Base-by-base conservation (phyloP, 371 early-diverging fungal species). In the Mortierella sp. region DNA sequence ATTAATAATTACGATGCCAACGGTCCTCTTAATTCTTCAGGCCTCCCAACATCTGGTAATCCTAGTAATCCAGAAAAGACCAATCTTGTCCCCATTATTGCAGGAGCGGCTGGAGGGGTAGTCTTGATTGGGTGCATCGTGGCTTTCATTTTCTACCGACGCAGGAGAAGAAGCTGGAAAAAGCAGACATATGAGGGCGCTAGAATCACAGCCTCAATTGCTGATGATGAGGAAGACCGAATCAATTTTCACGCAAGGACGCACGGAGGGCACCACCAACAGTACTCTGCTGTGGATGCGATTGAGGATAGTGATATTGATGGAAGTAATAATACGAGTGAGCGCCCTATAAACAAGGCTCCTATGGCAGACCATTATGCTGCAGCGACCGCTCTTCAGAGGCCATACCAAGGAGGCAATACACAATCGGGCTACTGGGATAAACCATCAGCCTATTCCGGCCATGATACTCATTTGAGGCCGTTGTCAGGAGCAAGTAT, bases 71-170 rank as follows among this genome's bases (percentile, higher is more conserved):
- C 61, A 29, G 61, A 22, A 31, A 62, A 69, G 35, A 56, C 32
- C 12, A 61, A 43, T 29, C 43, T 45, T 34, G 70, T 57, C 10
- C 47, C 70, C 8, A 56, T 69, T 32, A 62, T 69, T 32, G 70
- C 63, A 31, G 70, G 70, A 13, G 63, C 34, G 2, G 56, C 28
- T 0, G 70, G 32, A 8, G 70, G 45, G 7, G 49, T 40, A 8
- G 58, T 56, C 35, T n/a, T 69, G 28, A 43, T 61, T 6, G 70
- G 45, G 8, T 37, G 53, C 7, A 29, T 53, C 2, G 8, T 56
- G 13, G 40, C 22, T 2, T 69, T n/a, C n/a, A 43, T 61, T 22
- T 15, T 56, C 2, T 32, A 29, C 35, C 28, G 26, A 43, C 63
- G 63, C 57, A 54, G 35, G 49, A 54, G 31, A 28, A 34, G 63